Evolutionary conservation across 257 asterid species (phyloP), one percentile per base, ranked within the genome.

Genomic region (Euphrasia confusa): DNA sequence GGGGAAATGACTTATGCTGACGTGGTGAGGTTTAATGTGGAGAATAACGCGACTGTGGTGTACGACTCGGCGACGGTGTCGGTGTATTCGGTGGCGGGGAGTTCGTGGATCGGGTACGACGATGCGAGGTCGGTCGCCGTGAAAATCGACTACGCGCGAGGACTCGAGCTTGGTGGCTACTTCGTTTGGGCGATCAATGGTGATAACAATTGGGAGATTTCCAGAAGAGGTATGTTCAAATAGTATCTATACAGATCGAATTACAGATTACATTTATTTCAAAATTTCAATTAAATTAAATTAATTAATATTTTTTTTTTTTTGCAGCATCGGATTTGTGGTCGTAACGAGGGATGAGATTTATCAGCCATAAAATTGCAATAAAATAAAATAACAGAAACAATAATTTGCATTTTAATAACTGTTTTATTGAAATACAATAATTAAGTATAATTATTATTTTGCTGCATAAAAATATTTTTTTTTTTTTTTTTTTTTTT

Each of bases 41-140:
- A 68, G 18, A 66, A 79, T 27, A 73, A 72, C 60, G 88, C 95
- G 0, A 78, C 59, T 58, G 84, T 70, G 33, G 84, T 70, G 33
- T 77, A 73, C 42, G 96, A 90, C 53, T 6, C 26, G 60, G 80
- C 28, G 7, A 84, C 88, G 0, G 81, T 76, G 27, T 88, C 96
- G 13, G 74, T 74, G 6, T 90, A 88, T 40, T 84, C 98, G 0
- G 85, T 88, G 13, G 79, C 86, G 0, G 91, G 85, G 2, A 68
- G 18, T 70, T 13, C 58, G 7, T 90, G 97, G 97, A 73, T 90
- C 4, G 97, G 97, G 45, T 90, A 87, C 45, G 97, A 90, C 68
- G 90, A 87, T 60, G 13, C 50, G 0, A 65, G 40, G 39, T 69
- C 95, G 0, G 79, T 80, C 0, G 44, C 73, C 0, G 79, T 12